These are phyloP conservation scores for Raddia guianensis DNA, from an alignment of 176 grass and related monocot genomes.

Conservation along the genomic window DNA sequence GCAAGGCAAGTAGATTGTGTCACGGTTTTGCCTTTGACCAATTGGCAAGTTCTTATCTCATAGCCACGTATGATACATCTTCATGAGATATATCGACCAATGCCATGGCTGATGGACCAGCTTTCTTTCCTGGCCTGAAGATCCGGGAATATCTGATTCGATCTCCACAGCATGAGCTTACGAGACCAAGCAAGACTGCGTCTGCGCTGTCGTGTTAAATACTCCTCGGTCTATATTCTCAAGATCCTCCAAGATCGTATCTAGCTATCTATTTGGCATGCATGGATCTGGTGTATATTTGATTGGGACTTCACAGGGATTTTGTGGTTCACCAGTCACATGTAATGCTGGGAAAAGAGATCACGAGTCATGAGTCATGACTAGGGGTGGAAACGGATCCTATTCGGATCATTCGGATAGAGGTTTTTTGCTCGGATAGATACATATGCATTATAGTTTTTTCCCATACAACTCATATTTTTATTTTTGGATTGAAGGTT, in stretches of 20 bases:
- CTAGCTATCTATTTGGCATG: neutral
- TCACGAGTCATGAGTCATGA: too few species aligned
- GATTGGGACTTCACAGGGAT: neutral
- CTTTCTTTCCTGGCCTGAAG: neutral
- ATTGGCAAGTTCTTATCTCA: neutral
- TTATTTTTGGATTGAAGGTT: too few species aligned
- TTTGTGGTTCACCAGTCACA: conserved; percentile 9
- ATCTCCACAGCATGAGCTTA: neutral
- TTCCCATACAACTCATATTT: too few species aligned
- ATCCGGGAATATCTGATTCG: neutral
- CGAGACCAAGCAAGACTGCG: conserved; percentile 16
- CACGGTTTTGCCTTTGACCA: neutral
- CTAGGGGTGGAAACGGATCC: too few species aligned
- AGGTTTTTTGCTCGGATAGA: too few species aligned
- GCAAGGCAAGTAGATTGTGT: too few species aligned
- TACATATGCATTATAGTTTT: too few species aligned
- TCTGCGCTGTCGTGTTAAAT: neutral
- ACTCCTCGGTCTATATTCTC: neutral
- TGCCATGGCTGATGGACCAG: neutral
- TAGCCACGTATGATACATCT: neutral
- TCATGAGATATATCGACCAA: neutral
- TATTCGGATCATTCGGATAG: too few species aligned
- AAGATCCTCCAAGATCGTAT: conserved; percentile 2
- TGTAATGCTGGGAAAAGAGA: neutral
- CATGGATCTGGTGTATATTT: neutral